Conservation (phyloP, 2,329 filamentous ascomycete genomes). For the Fusarium neocosmosporiellum region DNA sequence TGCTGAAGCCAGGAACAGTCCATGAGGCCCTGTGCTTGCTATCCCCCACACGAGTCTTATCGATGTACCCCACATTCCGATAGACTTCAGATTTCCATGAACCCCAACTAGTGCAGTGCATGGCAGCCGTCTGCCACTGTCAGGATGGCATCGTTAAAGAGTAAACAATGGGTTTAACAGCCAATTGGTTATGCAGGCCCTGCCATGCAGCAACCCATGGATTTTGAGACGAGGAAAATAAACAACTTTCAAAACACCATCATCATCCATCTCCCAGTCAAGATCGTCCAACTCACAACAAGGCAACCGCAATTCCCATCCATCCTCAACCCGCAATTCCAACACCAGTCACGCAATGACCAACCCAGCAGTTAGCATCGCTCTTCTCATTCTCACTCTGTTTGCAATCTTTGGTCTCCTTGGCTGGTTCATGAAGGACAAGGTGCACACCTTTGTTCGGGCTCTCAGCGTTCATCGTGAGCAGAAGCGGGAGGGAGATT, state of each 20-base stretch:
- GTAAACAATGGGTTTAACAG: not conserved
- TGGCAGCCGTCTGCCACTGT: slow-evolving; percentile 16
- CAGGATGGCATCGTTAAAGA: slow-evolving; percentile 9
- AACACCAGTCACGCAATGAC: slow-evolving; percentile 35
- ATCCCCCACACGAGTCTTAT: slow-evolving; percentile 37
- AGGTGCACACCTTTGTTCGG: slow-evolving; percentile 46
- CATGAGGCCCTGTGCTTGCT: slow-evolving; percentile 8
- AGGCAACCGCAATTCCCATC: not conserved
- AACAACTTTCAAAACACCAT: not conserved
- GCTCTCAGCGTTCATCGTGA: slow-evolving; percentile 39
- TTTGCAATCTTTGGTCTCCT: slow-evolving; percentile 45
- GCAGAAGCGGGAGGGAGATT: slow-evolving; percentile 14
- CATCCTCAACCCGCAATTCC: not conserved
- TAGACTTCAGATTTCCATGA: slow-evolving; percentile 28
- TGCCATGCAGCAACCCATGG: not conserved
- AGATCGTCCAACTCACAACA: not conserved
- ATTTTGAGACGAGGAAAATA: not conserved
- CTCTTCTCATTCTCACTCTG: slow-evolving; percentile 48
- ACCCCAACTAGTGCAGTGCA: slow-evolving; percentile 1
- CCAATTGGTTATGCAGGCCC: not conserved
- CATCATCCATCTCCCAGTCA: not conserved
- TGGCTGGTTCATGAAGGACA: slow-evolving; percentile 44
- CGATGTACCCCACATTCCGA: slow-evolving; percentile 37
- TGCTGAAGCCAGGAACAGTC: slow-evolving; percentile 2
- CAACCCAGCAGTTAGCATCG: slow-evolving; percentile 45